phyloP scores from a whole-genome alignment of 495 filamentous ascomycete species.

The Lophium mytilinum region DNA sequence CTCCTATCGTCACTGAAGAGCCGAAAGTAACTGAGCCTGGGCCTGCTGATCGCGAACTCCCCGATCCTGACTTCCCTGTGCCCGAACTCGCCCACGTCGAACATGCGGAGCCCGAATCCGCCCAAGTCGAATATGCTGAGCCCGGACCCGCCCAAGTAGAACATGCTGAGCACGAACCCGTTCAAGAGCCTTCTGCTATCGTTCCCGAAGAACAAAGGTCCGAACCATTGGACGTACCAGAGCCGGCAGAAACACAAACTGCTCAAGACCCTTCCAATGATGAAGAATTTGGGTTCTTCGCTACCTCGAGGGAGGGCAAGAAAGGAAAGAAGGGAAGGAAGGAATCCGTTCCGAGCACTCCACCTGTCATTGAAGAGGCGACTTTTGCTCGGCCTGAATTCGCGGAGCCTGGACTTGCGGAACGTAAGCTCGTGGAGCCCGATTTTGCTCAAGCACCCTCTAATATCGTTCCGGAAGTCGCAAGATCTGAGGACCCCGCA shows the following conservation, averaged over 20 bases:
- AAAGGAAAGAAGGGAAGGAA: constrained; percentile 22
- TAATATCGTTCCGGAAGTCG: not conserved
- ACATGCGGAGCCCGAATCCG: not conserved
- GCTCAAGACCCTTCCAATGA: not conserved
- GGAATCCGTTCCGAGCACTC: not conserved
- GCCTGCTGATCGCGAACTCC: not conserved
- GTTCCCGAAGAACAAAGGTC: too few species aligned
- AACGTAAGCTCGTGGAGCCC: not conserved
- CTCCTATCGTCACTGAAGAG: not conserved
- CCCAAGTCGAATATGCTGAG: not conserved
- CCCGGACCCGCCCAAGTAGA: too few species aligned
- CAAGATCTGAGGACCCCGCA: too few species aligned
- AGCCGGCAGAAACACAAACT: not conserved
- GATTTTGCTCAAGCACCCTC: not conserved
- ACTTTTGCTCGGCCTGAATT: too few species aligned
- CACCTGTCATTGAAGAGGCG: not conserved
- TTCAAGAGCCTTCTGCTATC: not conserved
- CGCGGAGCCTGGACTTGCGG: not conserved
- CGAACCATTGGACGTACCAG: not conserved
- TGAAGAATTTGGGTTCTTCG: not conserved
- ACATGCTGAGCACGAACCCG: not conserved
- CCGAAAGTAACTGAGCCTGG: not conserved
- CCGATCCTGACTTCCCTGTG: not conserved
- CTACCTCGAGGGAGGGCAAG: constrained; percentile 14
- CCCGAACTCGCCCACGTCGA: not conserved